phyloP scores from a whole-genome alignment of 306 rosid species.

The Vicia faba region DNA sequence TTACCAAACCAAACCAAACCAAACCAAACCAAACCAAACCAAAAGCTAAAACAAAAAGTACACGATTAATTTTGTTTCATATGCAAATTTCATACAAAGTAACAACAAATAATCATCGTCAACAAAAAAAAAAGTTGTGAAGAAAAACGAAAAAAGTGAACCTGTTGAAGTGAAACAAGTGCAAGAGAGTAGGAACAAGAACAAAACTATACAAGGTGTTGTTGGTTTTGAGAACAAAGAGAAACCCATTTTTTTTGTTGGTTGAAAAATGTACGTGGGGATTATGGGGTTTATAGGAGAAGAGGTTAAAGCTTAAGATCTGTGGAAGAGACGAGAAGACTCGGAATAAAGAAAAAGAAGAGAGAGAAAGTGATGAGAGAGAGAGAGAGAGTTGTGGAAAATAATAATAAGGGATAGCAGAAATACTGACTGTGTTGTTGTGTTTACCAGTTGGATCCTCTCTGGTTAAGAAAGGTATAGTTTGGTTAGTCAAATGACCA shows the following conservation, averaged over 20 bases:
- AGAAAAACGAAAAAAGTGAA: constrained; percentile 32
- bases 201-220: constrained; percentile 32
- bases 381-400: constrained; percentile 1
- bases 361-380: constrained; percentile 25
- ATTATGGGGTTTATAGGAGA: not conserved
- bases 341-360: constrained; percentile 27
- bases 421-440: constrained; percentile 18
- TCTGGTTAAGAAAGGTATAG: constrained; percentile 36
- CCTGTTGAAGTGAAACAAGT: constrained; percentile 64
- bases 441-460: constrained; percentile 30
- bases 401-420: not conserved
- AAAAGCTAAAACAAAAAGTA: constrained; percentile 19
- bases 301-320: constrained; percentile 29
- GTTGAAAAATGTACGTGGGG: constrained; percentile 1
- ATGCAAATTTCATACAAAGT: not conserved
- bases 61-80: constrained; percentile 10
- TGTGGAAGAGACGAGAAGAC: constrained; percentile 38
- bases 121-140: too few species aligned
- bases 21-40: not conserved
- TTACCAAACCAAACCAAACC: constrained; percentile 11
- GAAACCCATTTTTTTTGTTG: constrained; percentile 38
- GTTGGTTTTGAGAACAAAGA: constrained; percentile 26
- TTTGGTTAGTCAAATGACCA: not conserved
- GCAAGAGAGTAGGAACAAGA: constrained; percentile 46
- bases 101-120: constrained; percentile 4